phyloP scores from a whole-genome alignment of 2,329 filamentous ascomycete species.

The Cladorrhinum sp. region DNA sequence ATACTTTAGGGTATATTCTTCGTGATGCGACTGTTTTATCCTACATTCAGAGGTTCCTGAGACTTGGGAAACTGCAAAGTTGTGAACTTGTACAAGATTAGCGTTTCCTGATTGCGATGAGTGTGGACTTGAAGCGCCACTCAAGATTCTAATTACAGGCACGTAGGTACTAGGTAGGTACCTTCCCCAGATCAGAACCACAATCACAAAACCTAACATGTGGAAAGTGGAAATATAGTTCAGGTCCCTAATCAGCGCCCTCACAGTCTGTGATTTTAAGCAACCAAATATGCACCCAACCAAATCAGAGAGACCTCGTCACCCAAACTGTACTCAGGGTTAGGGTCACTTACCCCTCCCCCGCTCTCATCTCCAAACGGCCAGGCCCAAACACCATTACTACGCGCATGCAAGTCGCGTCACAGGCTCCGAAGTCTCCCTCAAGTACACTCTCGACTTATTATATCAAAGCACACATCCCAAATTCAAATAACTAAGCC shows the following conservation, averaged over 20 bases:
- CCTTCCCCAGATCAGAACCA: too few species aligned
- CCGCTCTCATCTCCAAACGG: background rate
- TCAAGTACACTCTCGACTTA: background rate
- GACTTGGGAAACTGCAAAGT: too few species aligned
- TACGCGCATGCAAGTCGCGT: background rate
- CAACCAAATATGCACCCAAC: background rate
- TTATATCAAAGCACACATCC: background rate
- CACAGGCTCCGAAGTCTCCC: background rate
- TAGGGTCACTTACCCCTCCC: conserved; percentile 4
- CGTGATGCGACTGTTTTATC: too few species aligned
- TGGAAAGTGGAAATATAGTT: too few species aligned
- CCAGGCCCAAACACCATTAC: background rate
- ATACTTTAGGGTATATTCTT: too few species aligned
- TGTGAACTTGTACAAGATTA: too few species aligned
- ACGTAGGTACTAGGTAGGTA: too few species aligned
- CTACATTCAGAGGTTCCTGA: too few species aligned
- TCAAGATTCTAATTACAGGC: too few species aligned
- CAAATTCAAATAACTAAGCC: conserved; percentile 8
- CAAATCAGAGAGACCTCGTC: background rate
- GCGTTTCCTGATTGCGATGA: too few species aligned
- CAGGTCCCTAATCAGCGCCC: background rate
- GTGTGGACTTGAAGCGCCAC: too few species aligned
- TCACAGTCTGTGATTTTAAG: background rate
- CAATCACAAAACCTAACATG: too few species aligned
- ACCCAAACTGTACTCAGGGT: background rate